Evolutionary conservation across 176 grass and related monocot genomes (phyloP).

Genomic region (Zizania latifolia): DNA sequence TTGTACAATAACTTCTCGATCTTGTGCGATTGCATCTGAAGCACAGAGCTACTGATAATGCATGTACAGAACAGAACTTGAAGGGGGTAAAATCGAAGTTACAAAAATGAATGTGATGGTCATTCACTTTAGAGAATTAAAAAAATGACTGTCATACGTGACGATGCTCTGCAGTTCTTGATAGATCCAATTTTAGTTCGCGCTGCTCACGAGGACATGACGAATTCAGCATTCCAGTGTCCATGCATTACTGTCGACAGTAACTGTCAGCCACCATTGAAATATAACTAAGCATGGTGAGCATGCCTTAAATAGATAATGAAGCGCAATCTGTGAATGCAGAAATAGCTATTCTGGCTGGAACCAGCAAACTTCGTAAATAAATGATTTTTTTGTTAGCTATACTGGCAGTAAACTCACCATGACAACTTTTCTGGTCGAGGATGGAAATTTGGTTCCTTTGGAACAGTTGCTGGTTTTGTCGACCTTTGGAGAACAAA

Average conservation of each 20-base stretch:
- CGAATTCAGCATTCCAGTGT: conserved; percentile 40
- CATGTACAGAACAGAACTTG: conserved; percentile 36
- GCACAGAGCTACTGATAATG: conserved; percentile 28
- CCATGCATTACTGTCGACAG: conserved; percentile 52
- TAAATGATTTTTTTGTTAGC: not conserved
- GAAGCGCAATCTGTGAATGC: not conserved
- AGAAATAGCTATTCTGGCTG: not conserved
- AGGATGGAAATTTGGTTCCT: conserved; percentile 77
- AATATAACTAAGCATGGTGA: conserved; percentile 35
- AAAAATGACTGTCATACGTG: conserved; percentile 19
- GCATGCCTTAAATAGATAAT: conserved; percentile 41
- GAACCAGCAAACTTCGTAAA: not conserved
- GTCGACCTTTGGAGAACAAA: conserved; percentile 50
- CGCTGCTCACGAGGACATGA: not conserved
- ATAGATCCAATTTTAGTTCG: not conserved
- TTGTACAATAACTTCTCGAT: conserved; percentile 9
- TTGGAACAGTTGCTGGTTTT: conserved; percentile 57
- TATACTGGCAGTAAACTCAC: conserved; percentile 38
- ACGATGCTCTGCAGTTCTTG: not conserved
- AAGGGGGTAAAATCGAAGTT: not conserved
- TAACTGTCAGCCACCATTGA: conserved; percentile 59
- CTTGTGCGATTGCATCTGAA: conserved; percentile 29
- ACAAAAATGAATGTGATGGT: conserved; percentile 13
- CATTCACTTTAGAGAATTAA: not conserved
- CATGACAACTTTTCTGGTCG: conserved; percentile 50